A percentile compares a stretch with the other conserved stretches of the same genome.
phyloP scores from a whole-genome alignment of 1,284 basidiomycete species.

The Puccinia sorghi region DNA sequence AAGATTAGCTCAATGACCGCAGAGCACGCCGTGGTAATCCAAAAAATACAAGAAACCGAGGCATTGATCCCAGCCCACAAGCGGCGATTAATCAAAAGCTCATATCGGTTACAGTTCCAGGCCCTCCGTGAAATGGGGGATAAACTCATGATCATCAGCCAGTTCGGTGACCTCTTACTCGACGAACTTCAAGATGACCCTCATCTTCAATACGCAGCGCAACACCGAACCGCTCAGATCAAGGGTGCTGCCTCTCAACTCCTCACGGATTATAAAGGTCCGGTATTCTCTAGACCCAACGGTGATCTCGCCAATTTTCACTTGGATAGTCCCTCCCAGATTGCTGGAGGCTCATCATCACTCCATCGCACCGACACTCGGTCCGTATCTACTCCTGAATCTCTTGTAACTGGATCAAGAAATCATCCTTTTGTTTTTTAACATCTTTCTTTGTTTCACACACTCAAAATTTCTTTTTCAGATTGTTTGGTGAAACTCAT shows the following conservation, averaged over 20 bases:
- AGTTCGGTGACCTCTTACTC: constrained; percentile 54
- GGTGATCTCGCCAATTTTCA: constrained; percentile 1
- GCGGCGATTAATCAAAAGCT: constrained; percentile 54
- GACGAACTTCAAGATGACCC: constrained; percentile 52
- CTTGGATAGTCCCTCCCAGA: not conserved
- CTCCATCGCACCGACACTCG: constrained; percentile 17
- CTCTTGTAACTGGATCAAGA: not conserved
- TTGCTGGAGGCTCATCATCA: constrained; percentile 9
- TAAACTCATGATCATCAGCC: constrained; percentile 54
- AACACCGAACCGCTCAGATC: constrained; percentile 53
- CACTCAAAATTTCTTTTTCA: not conserved
- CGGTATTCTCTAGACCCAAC: constrained; percentile 32
- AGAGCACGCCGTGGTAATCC: constrained; percentile 48
- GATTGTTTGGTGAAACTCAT: constrained; percentile 48
- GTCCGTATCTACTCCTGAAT: not conserved
- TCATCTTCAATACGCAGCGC: constrained; percentile 51
- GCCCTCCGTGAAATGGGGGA: constrained; percentile 55
- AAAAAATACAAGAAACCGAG: constrained; percentile 51
- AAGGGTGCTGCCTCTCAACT: constrained; percentile 52
- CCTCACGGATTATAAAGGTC: constrained; percentile 16
- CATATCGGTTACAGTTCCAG: constrained; percentile 53
- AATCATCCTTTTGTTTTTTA: not conserved
- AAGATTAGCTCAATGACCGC: constrained; percentile 51
- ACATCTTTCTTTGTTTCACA: too few relatives aligned
- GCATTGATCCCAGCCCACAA: constrained; percentile 52